These are phyloP conservation scores for Kodamaea hsintzibuensis DNA, from an alignment of 805 yeast genomes.

Conservation along the genomic window DNA sequence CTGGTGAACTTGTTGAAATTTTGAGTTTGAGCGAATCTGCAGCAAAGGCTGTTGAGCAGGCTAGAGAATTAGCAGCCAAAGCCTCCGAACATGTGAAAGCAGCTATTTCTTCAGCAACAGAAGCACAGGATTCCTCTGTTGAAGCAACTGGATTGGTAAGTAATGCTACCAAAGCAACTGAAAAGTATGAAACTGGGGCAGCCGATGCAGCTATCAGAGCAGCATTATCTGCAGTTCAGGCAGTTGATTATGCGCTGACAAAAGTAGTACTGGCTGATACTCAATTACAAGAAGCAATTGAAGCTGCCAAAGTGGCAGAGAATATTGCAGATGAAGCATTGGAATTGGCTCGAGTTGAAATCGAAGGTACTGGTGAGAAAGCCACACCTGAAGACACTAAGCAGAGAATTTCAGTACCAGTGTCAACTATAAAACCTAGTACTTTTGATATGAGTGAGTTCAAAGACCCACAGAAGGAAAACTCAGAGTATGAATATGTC, in stretches of 20 bases:
- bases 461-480: not conserved
- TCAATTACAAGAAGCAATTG: not conserved
- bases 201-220: constrained; percentile 5
- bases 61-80: not conserved
- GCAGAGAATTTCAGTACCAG: constrained; percentile 6
- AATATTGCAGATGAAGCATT: constrained; percentile 3
- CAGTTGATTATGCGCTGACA: constrained; percentile 4
- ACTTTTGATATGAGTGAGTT: constrained; percentile 10
- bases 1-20: not conserved
- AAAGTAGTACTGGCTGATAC: not conserved
- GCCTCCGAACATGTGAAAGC: not conserved
- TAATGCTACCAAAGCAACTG: not conserved
- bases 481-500: constrained; percentile 7
- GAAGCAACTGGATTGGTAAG: not conserved
- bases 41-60: not conserved
- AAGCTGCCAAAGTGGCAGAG: constrained; percentile 4
- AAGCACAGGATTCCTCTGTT: not conserved
- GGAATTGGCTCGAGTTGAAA: not conserved
- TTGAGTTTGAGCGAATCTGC: constrained; percentile 1
- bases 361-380: not conserved
- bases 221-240: constrained; percentile 1
- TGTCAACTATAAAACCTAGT: not conserved
- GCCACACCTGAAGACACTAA: not conserved
- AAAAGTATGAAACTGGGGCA: constrained; percentile 1
- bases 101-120: not conserved